Conservation (phyloP, 179 eudicot species). For the Spinacia oleracea region DNA sequence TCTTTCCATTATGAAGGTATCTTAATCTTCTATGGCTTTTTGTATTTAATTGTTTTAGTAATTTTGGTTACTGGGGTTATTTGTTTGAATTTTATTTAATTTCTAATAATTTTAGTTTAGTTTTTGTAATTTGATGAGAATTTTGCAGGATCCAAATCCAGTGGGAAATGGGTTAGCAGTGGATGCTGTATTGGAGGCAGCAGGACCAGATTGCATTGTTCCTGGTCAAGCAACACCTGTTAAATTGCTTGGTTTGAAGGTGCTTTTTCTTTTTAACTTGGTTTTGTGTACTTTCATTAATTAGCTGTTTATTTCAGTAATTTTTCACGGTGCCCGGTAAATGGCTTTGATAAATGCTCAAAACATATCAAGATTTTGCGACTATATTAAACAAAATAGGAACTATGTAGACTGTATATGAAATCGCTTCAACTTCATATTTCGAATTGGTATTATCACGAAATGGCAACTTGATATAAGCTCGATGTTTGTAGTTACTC, state of each 20-base stretch:
- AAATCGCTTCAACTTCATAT: too few species aligned
- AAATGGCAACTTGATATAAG: too few species aligned
- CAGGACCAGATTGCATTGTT: conserved; percentile 93
- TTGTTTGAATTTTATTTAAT: background rate
- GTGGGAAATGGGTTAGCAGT: conserved; percentile 72
- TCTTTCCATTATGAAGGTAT: conserved; percentile 71
- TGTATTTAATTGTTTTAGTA: background rate
- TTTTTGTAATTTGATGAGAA: background rate
- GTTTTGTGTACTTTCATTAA: background rate
- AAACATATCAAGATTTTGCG: background rate
- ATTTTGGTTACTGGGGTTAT: background rate
- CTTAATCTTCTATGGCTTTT: background rate
- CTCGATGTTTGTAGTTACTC: background rate
- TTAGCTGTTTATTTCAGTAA: background rate
- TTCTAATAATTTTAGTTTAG: background rate
- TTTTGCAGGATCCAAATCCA: conserved; percentile 71
- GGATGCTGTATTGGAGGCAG: conserved; percentile 85
- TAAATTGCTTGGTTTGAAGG: conserved; percentile 91
- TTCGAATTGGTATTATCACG: too few species aligned
- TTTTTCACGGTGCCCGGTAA: background rate
- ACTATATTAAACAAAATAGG: too few species aligned
- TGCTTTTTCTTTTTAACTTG: conserved; percentile 14
- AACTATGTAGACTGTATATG: too few species aligned
- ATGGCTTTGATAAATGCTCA: background rate
- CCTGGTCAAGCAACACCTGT: conserved; percentile 85